phyloP scores from a whole-genome alignment of 768 basidiomycete genomes.

The Agaricus sinodeliciosus region DNA sequence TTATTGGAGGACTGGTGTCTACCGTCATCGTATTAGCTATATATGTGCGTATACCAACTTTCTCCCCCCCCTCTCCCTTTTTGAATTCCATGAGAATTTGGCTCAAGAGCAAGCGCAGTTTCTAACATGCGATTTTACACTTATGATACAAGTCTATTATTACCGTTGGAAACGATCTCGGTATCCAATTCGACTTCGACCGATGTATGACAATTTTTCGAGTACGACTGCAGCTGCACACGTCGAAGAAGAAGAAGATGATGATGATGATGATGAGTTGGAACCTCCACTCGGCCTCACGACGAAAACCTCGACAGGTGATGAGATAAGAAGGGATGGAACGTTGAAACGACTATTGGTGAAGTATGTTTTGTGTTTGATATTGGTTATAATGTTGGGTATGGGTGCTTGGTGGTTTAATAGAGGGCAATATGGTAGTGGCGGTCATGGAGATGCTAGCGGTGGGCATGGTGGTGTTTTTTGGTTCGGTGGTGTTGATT shows the following conservation, averaged over 20 bases:
- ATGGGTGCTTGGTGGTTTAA: conserved; percentile 59
- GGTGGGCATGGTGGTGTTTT: not conserved
- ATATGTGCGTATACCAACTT: conserved; percentile 59
- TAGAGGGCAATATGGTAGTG: conserved; percentile 22
- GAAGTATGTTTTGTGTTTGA: conserved; percentile 32
- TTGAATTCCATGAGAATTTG: no score
- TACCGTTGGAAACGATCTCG: conserved; percentile 61
- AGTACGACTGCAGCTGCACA: conserved; percentile 30
- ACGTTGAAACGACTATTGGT: conserved; percentile 19
- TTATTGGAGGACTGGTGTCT: conserved; percentile 71
- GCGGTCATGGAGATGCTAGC: not conserved
- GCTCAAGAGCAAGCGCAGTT: conserved; percentile 44
- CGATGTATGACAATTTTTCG: conserved; percentile 3
- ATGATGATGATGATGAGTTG: not conserved
- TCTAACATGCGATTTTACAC: conserved; percentile 70
- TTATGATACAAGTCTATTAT: conserved; percentile 85
- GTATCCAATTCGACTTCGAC: conserved; percentile 1
- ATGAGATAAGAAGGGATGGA: not conserved
- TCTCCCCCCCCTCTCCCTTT: not conserved
- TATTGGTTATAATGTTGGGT: conserved; percentile 70
- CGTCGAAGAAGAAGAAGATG: not conserved
- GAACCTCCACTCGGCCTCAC: conserved; percentile 2
- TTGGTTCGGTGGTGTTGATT: conserved; percentile 22
- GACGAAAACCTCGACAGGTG: not conserved
- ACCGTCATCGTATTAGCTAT: conserved; percentile 80